Evolutionary conservation across 2,329 filamentous ascomycete species (phyloP).

Genomic region (Claviceps humidiphila): DNA sequence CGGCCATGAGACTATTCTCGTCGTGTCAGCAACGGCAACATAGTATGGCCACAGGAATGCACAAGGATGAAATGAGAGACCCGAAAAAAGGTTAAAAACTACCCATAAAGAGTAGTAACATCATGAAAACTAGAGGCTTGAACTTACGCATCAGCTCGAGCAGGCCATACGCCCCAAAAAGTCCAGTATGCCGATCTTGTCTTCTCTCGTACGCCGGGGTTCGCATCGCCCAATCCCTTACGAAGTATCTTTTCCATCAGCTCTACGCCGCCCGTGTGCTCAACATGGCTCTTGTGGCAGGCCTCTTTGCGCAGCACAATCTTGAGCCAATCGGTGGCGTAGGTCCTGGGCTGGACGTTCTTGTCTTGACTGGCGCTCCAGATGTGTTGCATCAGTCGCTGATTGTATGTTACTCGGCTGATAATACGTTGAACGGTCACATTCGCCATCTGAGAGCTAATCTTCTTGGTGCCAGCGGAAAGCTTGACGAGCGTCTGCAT

Average conservation of each 20-base stretch:
- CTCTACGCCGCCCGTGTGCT: constrained; percentile 74
- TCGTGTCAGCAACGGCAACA: constrained; percentile 10
- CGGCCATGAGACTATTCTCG: constrained; percentile 54
- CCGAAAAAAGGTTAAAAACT: neutral
- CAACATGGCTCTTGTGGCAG: constrained; percentile 67
- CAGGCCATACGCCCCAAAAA: constrained; percentile 65
- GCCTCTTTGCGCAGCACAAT: constrained; percentile 67
- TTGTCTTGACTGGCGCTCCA: constrained; percentile 78
- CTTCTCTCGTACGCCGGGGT: constrained; percentile 77
- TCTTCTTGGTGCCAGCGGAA: constrained; percentile 82
- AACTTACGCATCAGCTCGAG: constrained; percentile 58
- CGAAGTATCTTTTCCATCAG: constrained; percentile 77
- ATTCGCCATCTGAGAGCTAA: constrained; percentile 74
- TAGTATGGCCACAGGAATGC: no score
- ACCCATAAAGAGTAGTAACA: no score
- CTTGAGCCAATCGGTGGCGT: constrained; percentile 69
- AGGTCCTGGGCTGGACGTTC: constrained; percentile 75
- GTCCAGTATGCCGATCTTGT: constrained; percentile 80
- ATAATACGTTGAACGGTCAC: constrained; percentile 69
- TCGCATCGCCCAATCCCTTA: constrained; percentile 78
- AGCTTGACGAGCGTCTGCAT: constrained; percentile 85
- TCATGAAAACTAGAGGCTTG: neutral
- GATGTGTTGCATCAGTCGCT: constrained; percentile 74
- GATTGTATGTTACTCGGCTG: constrained; percentile 64
- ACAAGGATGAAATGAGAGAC: neutral